phyloP scores from a whole-genome alignment of 306 rosid genomes.

The Ziziphus jujuba region DNA sequence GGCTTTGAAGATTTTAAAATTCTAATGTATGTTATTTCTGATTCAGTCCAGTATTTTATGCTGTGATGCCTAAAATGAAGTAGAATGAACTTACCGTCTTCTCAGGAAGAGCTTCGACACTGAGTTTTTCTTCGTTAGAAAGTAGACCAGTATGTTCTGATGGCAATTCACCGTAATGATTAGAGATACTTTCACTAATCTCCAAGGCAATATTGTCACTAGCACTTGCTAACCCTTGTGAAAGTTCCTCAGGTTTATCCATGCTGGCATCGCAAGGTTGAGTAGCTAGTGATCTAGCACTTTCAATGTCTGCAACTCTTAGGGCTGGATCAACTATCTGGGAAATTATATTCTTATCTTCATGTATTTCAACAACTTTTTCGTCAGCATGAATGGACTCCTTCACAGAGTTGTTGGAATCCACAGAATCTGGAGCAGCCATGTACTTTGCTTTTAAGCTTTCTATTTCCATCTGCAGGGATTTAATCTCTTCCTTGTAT shows the following conservation, averaged over 20 bases:
- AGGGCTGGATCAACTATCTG: slow-evolving; percentile 35
- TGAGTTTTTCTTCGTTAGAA: slow-evolving; percentile 38
- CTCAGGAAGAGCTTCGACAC: slow-evolving; percentile 51
- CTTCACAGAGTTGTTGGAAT: slow-evolving; percentile 37
- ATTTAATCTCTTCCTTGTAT: slow-evolving; percentile 80
- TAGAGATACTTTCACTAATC: slow-evolving; percentile 40
- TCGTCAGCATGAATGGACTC: slow-evolving; percentile 50
- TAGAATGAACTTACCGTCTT: slow-evolving; percentile 53
- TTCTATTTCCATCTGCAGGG: slow-evolving; percentile 72
- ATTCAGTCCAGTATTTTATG: not conserved
- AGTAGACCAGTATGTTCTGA: slow-evolving; percentile 37
- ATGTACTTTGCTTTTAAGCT: slow-evolving; percentile 45
- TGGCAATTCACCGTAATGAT: slow-evolving; percentile 39
- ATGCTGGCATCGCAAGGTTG: slow-evolving; percentile 37
- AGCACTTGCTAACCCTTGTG: slow-evolving; percentile 36
- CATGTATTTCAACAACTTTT: slow-evolving; percentile 67
- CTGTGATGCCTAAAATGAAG: slow-evolving; percentile 13
- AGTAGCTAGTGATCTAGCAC: slow-evolving; percentile 36
- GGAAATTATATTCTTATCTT: slow-evolving; percentile 55
- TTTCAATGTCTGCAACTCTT: slow-evolving; percentile 39
- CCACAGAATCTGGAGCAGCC: slow-evolving; percentile 39
- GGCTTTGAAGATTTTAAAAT: slow-evolving; percentile 9
- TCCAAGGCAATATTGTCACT: slow-evolving; percentile 29
- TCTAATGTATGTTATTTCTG: not conserved
- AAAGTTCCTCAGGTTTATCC: slow-evolving; percentile 43